Conservation (phyloP, 129 eudicot genomes). For the Tanacetum coccineum region DNA sequence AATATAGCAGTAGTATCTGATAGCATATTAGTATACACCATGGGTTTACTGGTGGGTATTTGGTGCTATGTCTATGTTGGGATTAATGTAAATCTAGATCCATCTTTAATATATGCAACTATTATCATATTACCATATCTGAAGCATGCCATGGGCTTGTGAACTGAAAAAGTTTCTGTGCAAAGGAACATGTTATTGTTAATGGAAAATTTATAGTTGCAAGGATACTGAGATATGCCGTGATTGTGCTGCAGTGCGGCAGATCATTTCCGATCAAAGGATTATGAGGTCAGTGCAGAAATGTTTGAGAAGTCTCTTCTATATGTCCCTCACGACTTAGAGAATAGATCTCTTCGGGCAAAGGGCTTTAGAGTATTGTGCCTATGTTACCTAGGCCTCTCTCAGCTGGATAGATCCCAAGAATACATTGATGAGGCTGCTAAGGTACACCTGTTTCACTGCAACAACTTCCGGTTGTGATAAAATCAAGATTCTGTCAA, state of each 20-base stretch:
- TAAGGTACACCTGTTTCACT: slow-evolving; percentile 48
- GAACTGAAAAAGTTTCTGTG: not conserved
- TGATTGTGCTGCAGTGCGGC: slow-evolving; percentile 65
- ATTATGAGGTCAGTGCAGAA: slow-evolving; percentile 75
- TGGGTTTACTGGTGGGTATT: slow-evolving; percentile 6
- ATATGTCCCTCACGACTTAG: slow-evolving; percentile 73
- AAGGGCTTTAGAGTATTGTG: slow-evolving; percentile 89
- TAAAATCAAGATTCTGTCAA: slow-evolving; percentile 1
- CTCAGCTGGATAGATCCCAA: slow-evolving; percentile 87
- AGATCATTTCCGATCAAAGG: slow-evolving; percentile 78
- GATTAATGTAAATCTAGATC: not conserved
- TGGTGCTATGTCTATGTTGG: not conserved
- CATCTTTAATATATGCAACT: not conserved
- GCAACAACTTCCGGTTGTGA: not conserved
- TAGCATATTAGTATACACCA: slow-evolving; percentile 4
- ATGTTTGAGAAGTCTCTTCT: slow-evolving; percentile 90
- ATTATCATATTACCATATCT: not conserved
- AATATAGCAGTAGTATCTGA: not conserved
- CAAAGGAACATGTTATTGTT: slow-evolving; percentile 13
- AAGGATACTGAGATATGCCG: slow-evolving; percentile 1
- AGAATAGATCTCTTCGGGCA: slow-evolving; percentile 74
- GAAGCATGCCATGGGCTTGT: slow-evolving; percentile 11
- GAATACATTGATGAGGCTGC: slow-evolving; percentile 97
- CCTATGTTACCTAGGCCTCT: slow-evolving; percentile 75
- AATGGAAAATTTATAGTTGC: not conserved